Evolutionary conservation across 2,329 filamentous ascomycete genomes (phyloP), one percentile per base, ranked within the genome.

Genomic region (Colletotrichum australisinense): DNA sequence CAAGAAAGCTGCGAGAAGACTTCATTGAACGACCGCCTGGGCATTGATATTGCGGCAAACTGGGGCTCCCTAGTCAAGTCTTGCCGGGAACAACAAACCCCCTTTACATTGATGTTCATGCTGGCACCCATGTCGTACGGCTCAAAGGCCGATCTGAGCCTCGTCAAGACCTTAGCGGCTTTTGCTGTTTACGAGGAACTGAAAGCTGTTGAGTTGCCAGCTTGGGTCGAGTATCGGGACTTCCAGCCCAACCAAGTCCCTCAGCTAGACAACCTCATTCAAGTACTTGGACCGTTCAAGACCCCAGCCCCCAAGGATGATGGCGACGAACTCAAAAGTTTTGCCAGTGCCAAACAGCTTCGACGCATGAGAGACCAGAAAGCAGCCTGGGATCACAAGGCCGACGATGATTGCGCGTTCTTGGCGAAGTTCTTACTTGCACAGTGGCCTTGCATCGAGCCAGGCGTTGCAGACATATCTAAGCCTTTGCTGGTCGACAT

Each of bases 91-190:
- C 76, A 64, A 0, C 32, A 78, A 12, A 79, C 83, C 26, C 76
- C 72, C 12, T 84, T 82, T 63, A 74, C 64, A 2, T 75, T 89
- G 19, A 86, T 87, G 79, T 89, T 89, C 65, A 71, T 86, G 0
- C 79, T 89, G 11, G 83, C 81, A 1, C 75, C 83, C 0, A 77
- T 90, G n/a, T 81, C 84, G 0, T 90, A 86, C 72, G 76, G 80
- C 0, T 30, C 77, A 0, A 75, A 80, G 32, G 78, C 79, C 1
- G 78, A 87, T n/a, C 83, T 87, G 77, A 75, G 78, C 0, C 57
- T 86, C 0, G 58, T 90, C 1, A 80, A 83, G 55, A 79, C 83
- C 0, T 75, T 91, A 1, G 79, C 86, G 5, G 84, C 87, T 0
- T 89, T 86, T 75, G 80, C 81, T 1, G 75, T 86, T 0, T 76